Percentiles rank a stretch among this genome's conserved stretches.
These are phyloP conservation scores for Angophora floribunda DNA, from an alignment of 345 rosid species.

Conservation along the genomic window DNA sequence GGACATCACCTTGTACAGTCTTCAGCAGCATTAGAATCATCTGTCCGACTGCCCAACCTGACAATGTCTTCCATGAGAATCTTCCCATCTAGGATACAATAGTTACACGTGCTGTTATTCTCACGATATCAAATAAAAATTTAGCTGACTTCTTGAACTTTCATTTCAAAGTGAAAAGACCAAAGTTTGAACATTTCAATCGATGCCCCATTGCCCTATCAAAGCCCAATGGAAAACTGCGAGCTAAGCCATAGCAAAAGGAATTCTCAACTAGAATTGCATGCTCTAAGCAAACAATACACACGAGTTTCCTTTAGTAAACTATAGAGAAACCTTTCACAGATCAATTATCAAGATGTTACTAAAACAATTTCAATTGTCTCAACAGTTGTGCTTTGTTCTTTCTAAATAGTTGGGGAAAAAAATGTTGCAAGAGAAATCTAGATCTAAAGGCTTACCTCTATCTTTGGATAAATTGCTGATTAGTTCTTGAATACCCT, in stretches of 20 bases:
- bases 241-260: no score
- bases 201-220: not conserved
- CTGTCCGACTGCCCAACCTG: slow-evolving; percentile 57
- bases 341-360: not conserved
- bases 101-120: not conserved
- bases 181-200: not conserved
- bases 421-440: not conserved
- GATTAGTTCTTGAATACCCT: slow-evolving; percentile 70
- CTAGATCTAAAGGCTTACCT: slow-evolving; percentile 27
- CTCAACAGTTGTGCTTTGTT: not conserved
- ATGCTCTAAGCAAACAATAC: not conserved
- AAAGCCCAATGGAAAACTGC: no score
- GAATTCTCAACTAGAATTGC: not conserved
- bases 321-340: not conserved
- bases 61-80: slow-evolving; percentile 94
- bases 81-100: slow-evolving; percentile 58
- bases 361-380: not conserved
- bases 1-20: not conserved
- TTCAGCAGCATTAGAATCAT: slow-evolving; percentile 36
- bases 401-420: not conserved
- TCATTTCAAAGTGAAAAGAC: not conserved
- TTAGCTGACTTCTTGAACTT: not conserved
- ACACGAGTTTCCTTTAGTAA: not conserved
- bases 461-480: slow-evolving; percentile 69
- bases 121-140: not conserved